Base-by-base conservation (phyloP, 805 yeast genomes). In the Zygoascus flipseniorum region DNA sequence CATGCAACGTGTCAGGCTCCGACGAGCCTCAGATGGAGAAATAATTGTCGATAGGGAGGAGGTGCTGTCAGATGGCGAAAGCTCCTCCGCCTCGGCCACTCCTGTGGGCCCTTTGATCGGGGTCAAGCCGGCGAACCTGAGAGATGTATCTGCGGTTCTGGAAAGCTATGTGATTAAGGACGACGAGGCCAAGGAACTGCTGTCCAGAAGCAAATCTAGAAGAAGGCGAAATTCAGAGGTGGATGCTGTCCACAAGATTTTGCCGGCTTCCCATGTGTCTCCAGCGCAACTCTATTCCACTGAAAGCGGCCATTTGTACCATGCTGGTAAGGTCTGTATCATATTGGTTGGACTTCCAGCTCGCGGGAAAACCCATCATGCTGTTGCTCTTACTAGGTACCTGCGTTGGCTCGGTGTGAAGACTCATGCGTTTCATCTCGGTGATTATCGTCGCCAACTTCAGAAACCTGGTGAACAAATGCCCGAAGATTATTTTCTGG, bases 361-460 rank as follows among this genome's bases (percentile, higher is more conserved):
- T 1, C 77, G 98, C 48, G 97, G 98, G 1, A 93, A 93, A 67
- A 93, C 99, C 1, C 89, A 89, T 66, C 75, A 92, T 50, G 85
- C 97, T 5, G 97, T 92, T 42, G 84, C 96, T 13, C 76, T 93
- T 58, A 89, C 97, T 3, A 78, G 99, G 54, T 93, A 90, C 68
- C 74, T 95, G 60, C 78, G 97, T 62, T 93, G 99, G 99, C 74
- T 93, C 46, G 99, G 99, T 5, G 98, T 93, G 19, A 84, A 86
- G 63, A 84, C 97, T 1, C 90, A 89, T 62, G 81, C 89, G 31
- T 92, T 88, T 72, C 98, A 92, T 69, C 78, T 90, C 56, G 93
- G 97, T 23, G 95, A 93, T 67, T 92, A 90, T 65, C 78, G 97
- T 62, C 78, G 97, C 57, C 53, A 56, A 46, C 57, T 62, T 23